Percentiles rank a stretch among this genome's conserved stretches.
Conservation (phyloP, 2,329 filamentous ascomycete genomes). For the Neopestalotiopsis clavispora region DNA sequence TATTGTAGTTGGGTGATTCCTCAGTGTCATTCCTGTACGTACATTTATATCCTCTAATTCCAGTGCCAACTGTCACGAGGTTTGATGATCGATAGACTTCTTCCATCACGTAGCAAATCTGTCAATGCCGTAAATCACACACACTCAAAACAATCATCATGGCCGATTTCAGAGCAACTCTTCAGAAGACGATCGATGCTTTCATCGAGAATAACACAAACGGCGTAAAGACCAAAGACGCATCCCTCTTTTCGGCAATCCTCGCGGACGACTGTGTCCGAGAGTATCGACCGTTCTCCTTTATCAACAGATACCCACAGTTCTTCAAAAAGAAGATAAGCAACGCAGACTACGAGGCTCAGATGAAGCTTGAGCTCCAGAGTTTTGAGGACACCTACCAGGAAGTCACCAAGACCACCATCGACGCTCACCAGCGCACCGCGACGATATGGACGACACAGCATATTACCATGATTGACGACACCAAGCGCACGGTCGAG, state of each 20-base stretch:
- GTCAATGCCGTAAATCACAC: too few relatives aligned
- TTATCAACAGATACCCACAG: conserved; percentile 26
- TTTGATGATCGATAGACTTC: too few relatives aligned
- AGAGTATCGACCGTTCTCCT: conserved; percentile 26
- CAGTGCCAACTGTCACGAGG: too few relatives aligned
- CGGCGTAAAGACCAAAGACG: conserved; percentile 24
- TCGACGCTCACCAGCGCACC: conserved; percentile 15
- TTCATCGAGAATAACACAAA: conserved; percentile 25
- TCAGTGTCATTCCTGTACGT: too few relatives aligned
- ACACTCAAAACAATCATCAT: neutral
- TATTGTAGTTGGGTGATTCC: too few relatives aligned
- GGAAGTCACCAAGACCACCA: conserved; percentile 25
- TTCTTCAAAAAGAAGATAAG: conserved; percentile 27
- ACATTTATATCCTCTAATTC: too few relatives aligned
- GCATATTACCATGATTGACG: conserved; percentile 20
- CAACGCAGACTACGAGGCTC: conserved; percentile 30
- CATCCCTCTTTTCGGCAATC: conserved; percentile 22
- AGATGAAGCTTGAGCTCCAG: conserved; percentile 14
- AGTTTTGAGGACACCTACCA: conserved; percentile 24
- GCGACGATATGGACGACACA: conserved; percentile 26
- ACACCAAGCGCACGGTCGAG: conserved; percentile 21
- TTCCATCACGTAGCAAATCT: too few relatives aligned
- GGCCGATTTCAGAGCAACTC: neutral
- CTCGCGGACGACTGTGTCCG: conserved; percentile 25
- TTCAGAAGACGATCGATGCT: neutral